A percentile compares a stretch with the other conserved stretches of the same genome.
These are phyloP conservation scores for Zygosaccharomyces pseudobailii DNA, from an alignment of 1,139 yeast genomes.

Conservation along the genomic window DNA sequence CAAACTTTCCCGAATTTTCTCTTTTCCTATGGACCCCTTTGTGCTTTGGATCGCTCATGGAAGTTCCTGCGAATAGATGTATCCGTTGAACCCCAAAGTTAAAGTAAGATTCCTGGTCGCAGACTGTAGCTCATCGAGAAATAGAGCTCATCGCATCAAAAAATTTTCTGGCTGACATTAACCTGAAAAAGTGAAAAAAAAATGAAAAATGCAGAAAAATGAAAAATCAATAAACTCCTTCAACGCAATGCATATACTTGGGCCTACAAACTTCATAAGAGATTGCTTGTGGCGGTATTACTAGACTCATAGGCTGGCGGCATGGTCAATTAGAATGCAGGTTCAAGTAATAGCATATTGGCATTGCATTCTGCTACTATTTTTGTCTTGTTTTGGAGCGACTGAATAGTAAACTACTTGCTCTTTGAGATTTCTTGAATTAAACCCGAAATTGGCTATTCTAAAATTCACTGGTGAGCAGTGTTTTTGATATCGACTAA, in stretches of 20 bases:
- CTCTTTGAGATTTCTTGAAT: background rate
- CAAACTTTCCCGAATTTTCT: constrained; percentile 28
- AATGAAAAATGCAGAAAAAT: background rate
- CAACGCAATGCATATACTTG: too few species aligned
- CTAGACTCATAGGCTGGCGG: too few species aligned
- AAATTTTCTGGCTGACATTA: background rate
- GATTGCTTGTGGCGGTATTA: too few species aligned
- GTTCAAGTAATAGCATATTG: too few species aligned
- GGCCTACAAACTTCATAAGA: too few species aligned
- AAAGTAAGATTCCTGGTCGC: too few species aligned
- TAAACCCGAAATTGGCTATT: background rate
- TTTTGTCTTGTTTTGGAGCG: background rate
- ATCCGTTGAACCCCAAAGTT: too few species aligned
- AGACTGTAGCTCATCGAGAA: constrained; percentile 1
- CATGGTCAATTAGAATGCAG: too few species aligned
- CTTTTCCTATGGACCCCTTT: constrained; percentile 16
- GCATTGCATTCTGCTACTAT: too few species aligned
- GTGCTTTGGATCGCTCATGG: constrained; percentile 8
- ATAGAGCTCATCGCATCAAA: constrained; percentile 9
- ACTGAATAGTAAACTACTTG: background rate
- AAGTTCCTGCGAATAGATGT: background rate
- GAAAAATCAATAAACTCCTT: background rate
- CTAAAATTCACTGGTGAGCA: too few species aligned
- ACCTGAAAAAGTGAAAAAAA: background rate
- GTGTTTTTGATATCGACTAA: too few species aligned